A percentile compares a stretch with the other conserved stretches of the same genome.
phyloP scores from a whole-genome alignment of 75 land plant species.

The Pinus tabuliformis region DNA sequence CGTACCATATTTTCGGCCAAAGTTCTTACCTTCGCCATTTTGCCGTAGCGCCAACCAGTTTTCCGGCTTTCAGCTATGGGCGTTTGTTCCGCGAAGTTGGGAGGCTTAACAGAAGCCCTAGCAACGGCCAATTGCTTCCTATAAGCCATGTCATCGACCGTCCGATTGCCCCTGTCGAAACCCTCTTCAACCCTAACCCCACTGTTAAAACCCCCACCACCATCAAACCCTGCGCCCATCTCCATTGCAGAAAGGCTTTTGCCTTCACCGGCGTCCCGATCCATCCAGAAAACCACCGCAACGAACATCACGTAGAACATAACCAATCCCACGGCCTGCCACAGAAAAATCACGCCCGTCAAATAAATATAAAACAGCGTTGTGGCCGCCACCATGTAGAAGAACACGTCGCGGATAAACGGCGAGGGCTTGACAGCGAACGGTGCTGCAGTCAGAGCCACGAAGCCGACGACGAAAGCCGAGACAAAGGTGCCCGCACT shows the following conservation, averaged over 20 bases:
- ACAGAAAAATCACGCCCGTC: constrained; percentile 70
- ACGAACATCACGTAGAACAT: constrained; percentile 77
- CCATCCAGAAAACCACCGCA: constrained; percentile 82
- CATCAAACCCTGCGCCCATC: background rate
- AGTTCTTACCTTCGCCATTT: background rate
- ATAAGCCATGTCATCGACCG: background rate
- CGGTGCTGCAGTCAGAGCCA: constrained; percentile 74
- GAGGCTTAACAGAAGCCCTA: background rate
- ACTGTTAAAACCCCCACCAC: constrained; percentile 8
- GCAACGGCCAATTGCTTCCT: background rate
- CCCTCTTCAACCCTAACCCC: constrained; percentile 12
- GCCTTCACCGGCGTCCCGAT: constrained; percentile 27
- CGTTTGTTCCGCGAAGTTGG: background rate
- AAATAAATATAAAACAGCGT: constrained; percentile 73
- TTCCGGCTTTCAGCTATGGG: background rate
- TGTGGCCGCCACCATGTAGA: constrained; percentile 65
- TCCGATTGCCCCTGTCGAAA: background rate
- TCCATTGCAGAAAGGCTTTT: background rate
- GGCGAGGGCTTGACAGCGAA: constrained; percentile 59
- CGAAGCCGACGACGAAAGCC: constrained; percentile 86
- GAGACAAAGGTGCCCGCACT: constrained; percentile 95
- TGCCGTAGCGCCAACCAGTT: constrained; percentile 5
- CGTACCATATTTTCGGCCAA: background rate
- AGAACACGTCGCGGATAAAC: constrained; percentile 79
- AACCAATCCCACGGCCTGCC: constrained; percentile 89